phyloP scores from a whole-genome alignment of 2,329 filamentous ascomycete genomes.

The Sarocladium brachiariae region DNA sequence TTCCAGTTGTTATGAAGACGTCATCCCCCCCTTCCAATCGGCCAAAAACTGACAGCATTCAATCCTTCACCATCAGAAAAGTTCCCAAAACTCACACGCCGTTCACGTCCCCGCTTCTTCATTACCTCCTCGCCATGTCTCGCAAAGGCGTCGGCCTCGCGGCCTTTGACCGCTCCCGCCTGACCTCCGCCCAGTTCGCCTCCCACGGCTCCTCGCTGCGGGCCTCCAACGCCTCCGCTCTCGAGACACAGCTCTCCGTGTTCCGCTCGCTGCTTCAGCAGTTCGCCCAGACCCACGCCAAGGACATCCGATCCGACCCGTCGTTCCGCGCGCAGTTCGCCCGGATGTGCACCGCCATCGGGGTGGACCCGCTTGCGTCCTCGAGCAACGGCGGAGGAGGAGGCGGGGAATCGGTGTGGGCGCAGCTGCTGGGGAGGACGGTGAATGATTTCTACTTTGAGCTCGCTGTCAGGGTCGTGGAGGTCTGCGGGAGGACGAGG shows the following conservation, averaged over 20 bases:
- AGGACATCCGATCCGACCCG: constrained; percentile 92
- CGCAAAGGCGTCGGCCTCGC: constrained; percentile 84
- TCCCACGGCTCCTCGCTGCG: constrained; percentile 85
- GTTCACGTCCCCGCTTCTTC: too few relatives aligned
- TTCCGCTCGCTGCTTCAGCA: constrained; percentile 94
- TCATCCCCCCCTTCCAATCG: constrained; percentile 5
- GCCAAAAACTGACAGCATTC: too few relatives aligned
- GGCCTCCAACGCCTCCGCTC: constrained; percentile 72
- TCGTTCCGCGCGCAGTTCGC: constrained; percentile 95
- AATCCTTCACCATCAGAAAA: too few relatives aligned
- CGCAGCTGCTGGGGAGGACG: constrained; percentile 80
- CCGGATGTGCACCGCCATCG: constrained; percentile 95
- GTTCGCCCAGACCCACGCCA: constrained; percentile 89
- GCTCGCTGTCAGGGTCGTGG: constrained; percentile 89
- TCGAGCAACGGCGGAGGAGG: constrained; percentile 25
- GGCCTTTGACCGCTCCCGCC: constrained; percentile 77
- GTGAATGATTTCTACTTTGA: constrained; percentile 99
- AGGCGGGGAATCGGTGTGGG: constrained; percentile 70
- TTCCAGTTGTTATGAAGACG: too few relatives aligned
- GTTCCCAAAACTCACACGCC: too few relatives aligned
- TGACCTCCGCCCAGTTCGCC: constrained; percentile 84
- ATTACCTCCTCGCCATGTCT: constrained; percentile 44
- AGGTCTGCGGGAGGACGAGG: constrained; percentile 80
- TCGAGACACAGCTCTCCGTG: constrained; percentile 88
- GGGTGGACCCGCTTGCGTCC: constrained; percentile 75